Evolutionary conservation across 345 rosid species (phyloP).

Genomic region (Linum trigynum): DNA sequence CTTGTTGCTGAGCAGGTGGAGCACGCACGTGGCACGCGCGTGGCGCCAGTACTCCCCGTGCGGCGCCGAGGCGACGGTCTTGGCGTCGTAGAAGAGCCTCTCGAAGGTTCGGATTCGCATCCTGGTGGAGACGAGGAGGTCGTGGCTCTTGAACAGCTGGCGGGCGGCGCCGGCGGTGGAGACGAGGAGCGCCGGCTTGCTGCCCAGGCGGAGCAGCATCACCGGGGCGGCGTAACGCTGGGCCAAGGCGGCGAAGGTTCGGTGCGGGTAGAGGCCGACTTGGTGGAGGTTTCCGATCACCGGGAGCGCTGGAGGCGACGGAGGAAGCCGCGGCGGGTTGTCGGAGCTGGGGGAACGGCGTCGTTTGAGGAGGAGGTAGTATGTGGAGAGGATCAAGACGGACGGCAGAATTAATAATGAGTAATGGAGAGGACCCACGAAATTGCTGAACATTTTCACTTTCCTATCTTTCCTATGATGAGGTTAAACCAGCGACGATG

Average conservation of each 20-base stretch:
- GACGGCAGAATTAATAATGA: too few species aligned
- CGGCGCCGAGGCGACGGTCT: slow-evolving; percentile 6
- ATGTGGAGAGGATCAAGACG: background rate
- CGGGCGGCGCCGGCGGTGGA: slow-evolving; percentile 10
- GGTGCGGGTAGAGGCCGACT: too few species aligned
- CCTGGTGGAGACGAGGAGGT: slow-evolving; percentile 9
- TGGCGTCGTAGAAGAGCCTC: background rate
- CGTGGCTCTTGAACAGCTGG: slow-evolving; percentile 13
- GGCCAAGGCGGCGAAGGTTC: background rate
- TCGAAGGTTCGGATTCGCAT: background rate
- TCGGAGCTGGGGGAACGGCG: background rate
- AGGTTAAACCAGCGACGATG: too few species aligned
- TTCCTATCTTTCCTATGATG: too few species aligned
- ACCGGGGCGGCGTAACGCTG: slow-evolving; percentile 10
- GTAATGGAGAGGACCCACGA: too few species aligned
- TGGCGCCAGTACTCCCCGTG: slow-evolving; percentile 10
- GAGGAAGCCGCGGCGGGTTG: slow-evolving; percentile 2
- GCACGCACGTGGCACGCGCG: slow-evolving; percentile 9
- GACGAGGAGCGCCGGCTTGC: slow-evolving; percentile 1
- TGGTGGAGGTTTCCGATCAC: slow-evolving; percentile 18
- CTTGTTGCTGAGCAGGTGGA: slow-evolving; percentile 13
- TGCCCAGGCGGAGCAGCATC: slow-evolving; percentile 15
- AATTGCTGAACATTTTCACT: too few species aligned
- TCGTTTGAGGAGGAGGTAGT: slow-evolving; percentile 6
- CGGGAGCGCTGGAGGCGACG: slow-evolving; percentile 17